Evolutionary conservation across 352 stramenopile species (phyloP), one percentile per base, ranked within the genome.

Genomic region (Pythium volutum): DNA sequence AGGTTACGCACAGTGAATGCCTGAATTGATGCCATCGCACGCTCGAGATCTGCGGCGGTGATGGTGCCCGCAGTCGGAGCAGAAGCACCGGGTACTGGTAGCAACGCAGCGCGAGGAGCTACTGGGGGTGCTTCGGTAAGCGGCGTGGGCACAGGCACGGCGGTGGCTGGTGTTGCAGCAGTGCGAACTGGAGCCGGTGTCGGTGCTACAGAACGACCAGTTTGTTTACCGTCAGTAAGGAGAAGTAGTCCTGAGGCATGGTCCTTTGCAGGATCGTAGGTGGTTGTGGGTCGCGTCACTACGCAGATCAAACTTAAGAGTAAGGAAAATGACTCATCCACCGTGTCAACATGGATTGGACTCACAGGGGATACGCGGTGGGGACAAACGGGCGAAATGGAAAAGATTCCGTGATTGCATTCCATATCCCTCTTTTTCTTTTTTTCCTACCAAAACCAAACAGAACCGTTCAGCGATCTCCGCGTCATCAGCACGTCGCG

Each of bases 1-100:
- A 25, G 22, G 3, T 0, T 15, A 47, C 67, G 34, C 55, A 91
- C 81, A 33, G 79, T 51, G 22, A 90, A 67, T 26, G 77, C 73
- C 46, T 94, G 79, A 39, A 93, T 82, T 51, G 81, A 84, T 27
- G 84, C 77, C 79, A 97, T 95, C 5, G 89, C 89, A 20, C 87
- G 84, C 67, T 95, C 84, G 0, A 97, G 65, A 60, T 96, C 88
- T 18, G 79, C 89, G 2, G 84, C 82, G 9, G 86, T 95, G 66
- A 96, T 79, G 3, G 52, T 59, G 6, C 58, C 62, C 5, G 36
- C 29, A 16, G 55, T 29, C n/a, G 67, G 7, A 15, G 70, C 29
- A 20, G 54, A 31, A 5, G 47, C 31, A 18, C 38, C 47, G 1
- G 49, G 56, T 8, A 11, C 46, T 15, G 56, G 46, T 0, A 36